phyloP scores from a whole-genome alignment of 768 basidiomycete species.

The Plicaturopsis crispa region DNA sequence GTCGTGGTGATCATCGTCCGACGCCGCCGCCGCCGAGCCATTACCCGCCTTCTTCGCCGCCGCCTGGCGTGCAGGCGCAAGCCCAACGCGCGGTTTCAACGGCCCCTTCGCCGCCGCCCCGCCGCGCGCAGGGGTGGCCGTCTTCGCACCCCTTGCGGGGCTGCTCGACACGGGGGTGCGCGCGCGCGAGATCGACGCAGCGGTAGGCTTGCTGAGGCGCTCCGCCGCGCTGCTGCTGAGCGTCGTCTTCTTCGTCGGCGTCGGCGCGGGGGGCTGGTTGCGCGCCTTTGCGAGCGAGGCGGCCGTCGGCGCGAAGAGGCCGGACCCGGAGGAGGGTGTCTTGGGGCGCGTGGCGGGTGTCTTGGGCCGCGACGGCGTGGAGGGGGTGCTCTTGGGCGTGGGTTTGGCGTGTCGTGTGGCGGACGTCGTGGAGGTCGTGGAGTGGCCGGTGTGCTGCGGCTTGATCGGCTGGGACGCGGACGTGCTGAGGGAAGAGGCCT shows the following conservation, averaged over 20 bases:
- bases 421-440: slow-evolving; percentile 24
- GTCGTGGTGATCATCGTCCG: slow-evolving; percentile 10
- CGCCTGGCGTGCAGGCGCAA: slow-evolving; percentile 10
- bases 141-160: too few relatives aligned
- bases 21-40: slow-evolving; percentile 5
- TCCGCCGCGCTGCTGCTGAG: slow-evolving; percentile 49
- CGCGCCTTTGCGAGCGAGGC: slow-evolving; percentile 71
- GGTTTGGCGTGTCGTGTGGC: slow-evolving; percentile 13
- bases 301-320: slow-evolving; percentile 77
- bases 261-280: slow-evolving; percentile 37
- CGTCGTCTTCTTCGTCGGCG: slow-evolving; percentile 46
- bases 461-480: slow-evolving; percentile 28
- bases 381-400: slow-evolving; percentile 10
- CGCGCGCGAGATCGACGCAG: slow-evolving; percentile 62
- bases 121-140: slow-evolving; percentile 19
- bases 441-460: slow-evolving; percentile 34
- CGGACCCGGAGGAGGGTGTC: slow-evolving; percentile 39
- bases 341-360: slow-evolving; percentile 29
- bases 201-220: slow-evolving; percentile 76
- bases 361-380: slow-evolving; percentile 27
- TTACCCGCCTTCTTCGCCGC: slow-evolving; percentile 6
- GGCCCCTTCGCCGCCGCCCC: slow-evolving; percentile 19
- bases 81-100: too few relatives aligned
- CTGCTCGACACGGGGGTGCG: slow-evolving; percentile 28
- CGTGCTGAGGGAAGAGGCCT: slow-evolving; percentile 22